Evolutionary conservation across 345 rosid species (phyloP).

Genomic region (Dovyalis caffra): DNA sequence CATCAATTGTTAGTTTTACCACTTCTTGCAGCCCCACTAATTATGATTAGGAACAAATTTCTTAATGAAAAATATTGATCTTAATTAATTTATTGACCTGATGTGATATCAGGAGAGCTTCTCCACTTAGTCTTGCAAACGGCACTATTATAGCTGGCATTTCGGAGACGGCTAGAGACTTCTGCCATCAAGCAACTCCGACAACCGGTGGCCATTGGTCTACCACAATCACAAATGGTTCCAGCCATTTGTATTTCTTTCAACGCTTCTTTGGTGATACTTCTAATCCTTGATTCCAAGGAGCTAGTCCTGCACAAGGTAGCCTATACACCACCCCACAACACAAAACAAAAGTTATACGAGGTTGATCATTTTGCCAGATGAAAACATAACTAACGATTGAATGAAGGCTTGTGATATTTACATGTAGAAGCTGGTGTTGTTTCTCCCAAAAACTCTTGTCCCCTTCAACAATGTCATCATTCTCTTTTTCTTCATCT

Average conservation of each 20-base stretch:
- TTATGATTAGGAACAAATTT: background rate
- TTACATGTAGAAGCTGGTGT: conserved; percentile 27
- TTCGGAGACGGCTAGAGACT: conserved; percentile 21
- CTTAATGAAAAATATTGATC: background rate
- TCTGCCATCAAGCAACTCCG: conserved; percentile 32
- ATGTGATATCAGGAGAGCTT: conserved; percentile 23
- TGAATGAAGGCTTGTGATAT: background rate
- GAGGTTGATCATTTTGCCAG: background rate
- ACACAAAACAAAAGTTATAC: background rate
- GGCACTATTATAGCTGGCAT: conserved; percentile 26
- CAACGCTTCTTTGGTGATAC: conserved; percentile 23
- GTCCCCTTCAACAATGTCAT: background rate
- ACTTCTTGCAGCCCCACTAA: background rate
- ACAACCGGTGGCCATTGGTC: conserved; percentile 20
- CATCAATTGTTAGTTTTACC: background rate
- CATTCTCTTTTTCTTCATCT: conserved; percentile 18
- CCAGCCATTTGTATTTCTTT: conserved; percentile 21
- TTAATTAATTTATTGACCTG: conserved; percentile 10
- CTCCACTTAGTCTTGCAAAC: conserved; percentile 34
- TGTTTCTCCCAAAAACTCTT: conserved; percentile 29
- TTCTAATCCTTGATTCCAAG: conserved; percentile 26
- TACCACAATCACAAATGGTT: conserved; percentile 20
- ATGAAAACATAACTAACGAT: background rate
- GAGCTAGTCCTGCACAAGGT: conserved; percentile 29
- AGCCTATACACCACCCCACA: conserved; percentile 12